Conservation (phyloP, 371 early-diverging fungal species). For the Quaeritorhiza haematococci region DNA sequence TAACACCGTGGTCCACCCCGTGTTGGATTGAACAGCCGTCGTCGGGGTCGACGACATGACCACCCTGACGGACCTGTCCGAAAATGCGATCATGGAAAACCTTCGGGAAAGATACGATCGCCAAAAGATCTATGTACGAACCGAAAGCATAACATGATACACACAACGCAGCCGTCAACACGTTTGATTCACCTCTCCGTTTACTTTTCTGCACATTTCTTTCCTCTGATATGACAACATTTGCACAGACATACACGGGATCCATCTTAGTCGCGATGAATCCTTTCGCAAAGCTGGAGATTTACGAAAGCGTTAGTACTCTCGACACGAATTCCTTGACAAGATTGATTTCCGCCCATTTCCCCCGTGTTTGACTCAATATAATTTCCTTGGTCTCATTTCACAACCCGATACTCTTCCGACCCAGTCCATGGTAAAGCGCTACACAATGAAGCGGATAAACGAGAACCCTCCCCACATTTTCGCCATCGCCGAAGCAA, state of each 20-base stretch:
- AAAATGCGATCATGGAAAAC: conserved; percentile 38
- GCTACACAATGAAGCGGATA: conserved; percentile 37
- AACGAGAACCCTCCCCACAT: conserved; percentile 59
- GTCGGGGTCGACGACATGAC: conserved; percentile 49
- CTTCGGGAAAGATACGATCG: conserved; percentile 26
- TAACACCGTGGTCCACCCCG: too few species aligned
- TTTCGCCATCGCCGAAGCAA: conserved; percentile 54
- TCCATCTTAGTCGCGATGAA: conserved; percentile 64
- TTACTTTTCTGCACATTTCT: background rate
- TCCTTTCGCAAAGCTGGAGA: conserved; percentile 53
- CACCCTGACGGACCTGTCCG: conserved; percentile 35
- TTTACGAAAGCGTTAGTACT: conserved; percentile 35
- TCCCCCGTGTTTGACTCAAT: background rate
- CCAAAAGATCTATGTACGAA: conserved; percentile 34
- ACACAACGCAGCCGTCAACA: too few species aligned
- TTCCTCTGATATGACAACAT: background rate
- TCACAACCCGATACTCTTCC: background rate
- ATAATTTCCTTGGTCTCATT: too few species aligned
- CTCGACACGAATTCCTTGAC: too few species aligned
- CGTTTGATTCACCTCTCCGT: too few species aligned
- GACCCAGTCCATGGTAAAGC: conserved; percentile 16
- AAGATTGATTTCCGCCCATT: too few species aligned
- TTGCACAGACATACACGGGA: conserved; percentile 58
- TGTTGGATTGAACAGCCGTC: too few species aligned
- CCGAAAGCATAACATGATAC: background rate